Base-by-base conservation (phyloP, 352 stramenopile genomes). In the Blastocystis sp. region DNA sequence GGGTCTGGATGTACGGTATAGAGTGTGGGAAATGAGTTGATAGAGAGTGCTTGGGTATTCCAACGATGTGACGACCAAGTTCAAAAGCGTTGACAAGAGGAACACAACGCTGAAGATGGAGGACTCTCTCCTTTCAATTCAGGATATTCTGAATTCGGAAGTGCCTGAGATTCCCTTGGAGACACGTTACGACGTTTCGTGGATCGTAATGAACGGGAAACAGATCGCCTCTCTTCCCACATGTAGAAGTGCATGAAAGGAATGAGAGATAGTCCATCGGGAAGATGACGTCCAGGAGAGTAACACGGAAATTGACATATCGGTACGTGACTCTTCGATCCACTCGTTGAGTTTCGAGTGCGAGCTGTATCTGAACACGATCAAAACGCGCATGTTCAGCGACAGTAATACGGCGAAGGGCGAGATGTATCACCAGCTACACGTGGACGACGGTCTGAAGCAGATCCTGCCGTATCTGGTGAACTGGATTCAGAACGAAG, bases 401-500 rank as follows among this genome's bases (percentile, higher is more conserved):
- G 51, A 36, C 0, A 40, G 57, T n/a, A 61, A 59, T 24, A 61
- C 42, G 16, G 32, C 32, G 7, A 34, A 42, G 7, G 24, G 16
- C 29, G 67, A 78, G 32, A 40, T 78, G 42, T 78, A 56, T 24
- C 67, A 78, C 67, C 67, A 78, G 67, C 46, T 78, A 3, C 67
- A 78, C n/a, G 49, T 59, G 1, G 67, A 78, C 49, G 67, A 78
- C 3, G 67, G 67, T 40, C 40, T 78, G 3, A 78, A 78, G 27
- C 67, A 78, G n/a, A 78, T 78, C 21, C 49, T 42, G 7, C 67
- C 67, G 4, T 78, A 78, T 78, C 38, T 78, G 38, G 67, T 78
- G 4, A 16, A 78, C n/a, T 78, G 67, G 67, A 59, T 78, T 57
- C 67, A 78, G n/a, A 56, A n/a, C 18, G 44, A 57, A 32, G 67